Percentiles rank a stretch among this genome's conserved stretches.
Conservation (phyloP, 116 monocot species). For the Trichopus zeylanicus region DNA sequence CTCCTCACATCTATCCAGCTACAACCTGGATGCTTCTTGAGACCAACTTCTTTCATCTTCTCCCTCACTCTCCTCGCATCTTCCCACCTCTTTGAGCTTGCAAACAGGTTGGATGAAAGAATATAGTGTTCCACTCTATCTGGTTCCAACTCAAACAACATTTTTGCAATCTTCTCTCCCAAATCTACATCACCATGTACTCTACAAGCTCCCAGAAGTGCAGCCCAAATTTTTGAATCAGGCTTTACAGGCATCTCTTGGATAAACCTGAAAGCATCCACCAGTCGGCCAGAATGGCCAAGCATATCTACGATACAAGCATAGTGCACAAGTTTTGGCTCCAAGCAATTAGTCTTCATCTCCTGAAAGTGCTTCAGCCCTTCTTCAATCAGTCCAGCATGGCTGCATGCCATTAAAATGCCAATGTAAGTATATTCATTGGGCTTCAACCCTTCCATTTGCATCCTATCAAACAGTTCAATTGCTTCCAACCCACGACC, state of each 20-base stretch:
- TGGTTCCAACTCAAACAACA: conserved; percentile 52
- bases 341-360: conserved; percentile 29
- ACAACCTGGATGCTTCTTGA: conserved; percentile 11
- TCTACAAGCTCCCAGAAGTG: conserved; percentile 50
- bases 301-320: conserved; percentile 65
- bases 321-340: conserved; percentile 51
- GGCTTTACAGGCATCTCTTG: conserved; percentile 52
- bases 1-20: conserved; percentile 15
- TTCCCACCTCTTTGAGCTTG: not conserved
- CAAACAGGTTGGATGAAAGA: conserved; percentile 18
- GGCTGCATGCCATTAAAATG: conserved; percentile 55
- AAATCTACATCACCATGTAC: conserved; percentile 37
- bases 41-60: conserved; percentile 7
- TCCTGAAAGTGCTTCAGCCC: conserved; percentile 45
- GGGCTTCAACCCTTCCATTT: conserved; percentile 24
- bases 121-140: conserved; percentile 58
- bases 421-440: conserved; percentile 54
- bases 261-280: conserved; percentile 29
- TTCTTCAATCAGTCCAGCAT: conserved; percentile 47
- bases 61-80: conserved; percentile 4
- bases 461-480: conserved; percentile 38
- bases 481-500: conserved; percentile 37
- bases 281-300: conserved; percentile 41
- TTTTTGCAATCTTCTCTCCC: conserved; percentile 41
- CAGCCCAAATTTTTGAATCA: conserved; percentile 35